phyloP scores from a whole-genome alignment of 331 rosid genomes.

The Pyrus hybrid region DNA sequence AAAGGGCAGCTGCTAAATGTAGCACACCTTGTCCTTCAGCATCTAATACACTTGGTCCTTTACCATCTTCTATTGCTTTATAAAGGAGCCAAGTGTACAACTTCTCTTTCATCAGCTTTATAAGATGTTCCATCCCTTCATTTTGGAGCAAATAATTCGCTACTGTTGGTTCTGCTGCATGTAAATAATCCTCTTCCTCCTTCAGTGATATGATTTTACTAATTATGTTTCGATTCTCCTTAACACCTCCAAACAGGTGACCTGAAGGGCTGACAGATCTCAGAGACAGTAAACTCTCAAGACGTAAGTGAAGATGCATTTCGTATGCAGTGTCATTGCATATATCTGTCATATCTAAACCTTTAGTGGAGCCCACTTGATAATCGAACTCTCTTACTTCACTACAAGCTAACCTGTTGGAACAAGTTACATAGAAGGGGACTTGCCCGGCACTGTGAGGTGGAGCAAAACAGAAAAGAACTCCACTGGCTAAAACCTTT shows the following conservation, averaged over 20 bases:
- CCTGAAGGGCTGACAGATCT: slow-evolving; percentile 31
- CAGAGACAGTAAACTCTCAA: slow-evolving; percentile 48
- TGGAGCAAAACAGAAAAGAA: slow-evolving; percentile 76
- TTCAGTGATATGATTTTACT: slow-evolving; percentile 50
- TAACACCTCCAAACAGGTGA: slow-evolving; percentile 23
- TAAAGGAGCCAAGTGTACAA: slow-evolving; percentile 73
- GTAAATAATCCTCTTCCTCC: slow-evolving; percentile 55
- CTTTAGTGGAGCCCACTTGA: slow-evolving; percentile 36
- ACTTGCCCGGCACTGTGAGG: slow-evolving; percentile 55
- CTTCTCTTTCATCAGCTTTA: slow-evolving; percentile 55
- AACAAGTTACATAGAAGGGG: slow-evolving; percentile 86
- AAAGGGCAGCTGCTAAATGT: slow-evolving; percentile 74
- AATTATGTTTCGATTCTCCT: slow-evolving; percentile 39
- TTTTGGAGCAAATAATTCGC: slow-evolving; percentile 32
- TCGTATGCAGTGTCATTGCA: slow-evolving; percentile 29
- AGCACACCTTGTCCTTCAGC: slow-evolving; percentile 65
- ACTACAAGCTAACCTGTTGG: slow-evolving; percentile 89
- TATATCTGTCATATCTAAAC: slow-evolving; percentile 31
- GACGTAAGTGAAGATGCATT: slow-evolving; percentile 34
- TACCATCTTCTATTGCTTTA: slow-evolving; percentile 57
- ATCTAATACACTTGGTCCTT: slow-evolving; percentile 74
- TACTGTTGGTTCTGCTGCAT: slow-evolving; percentile 9
- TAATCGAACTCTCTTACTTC: slow-evolving; percentile 84
- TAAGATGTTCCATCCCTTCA: slow-evolving; percentile 33
- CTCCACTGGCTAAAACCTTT: slow-evolving; percentile 60